Conservation (phyloP, 1,284 basidiomycete species). For the Ustilago cynodontis region DNA sequence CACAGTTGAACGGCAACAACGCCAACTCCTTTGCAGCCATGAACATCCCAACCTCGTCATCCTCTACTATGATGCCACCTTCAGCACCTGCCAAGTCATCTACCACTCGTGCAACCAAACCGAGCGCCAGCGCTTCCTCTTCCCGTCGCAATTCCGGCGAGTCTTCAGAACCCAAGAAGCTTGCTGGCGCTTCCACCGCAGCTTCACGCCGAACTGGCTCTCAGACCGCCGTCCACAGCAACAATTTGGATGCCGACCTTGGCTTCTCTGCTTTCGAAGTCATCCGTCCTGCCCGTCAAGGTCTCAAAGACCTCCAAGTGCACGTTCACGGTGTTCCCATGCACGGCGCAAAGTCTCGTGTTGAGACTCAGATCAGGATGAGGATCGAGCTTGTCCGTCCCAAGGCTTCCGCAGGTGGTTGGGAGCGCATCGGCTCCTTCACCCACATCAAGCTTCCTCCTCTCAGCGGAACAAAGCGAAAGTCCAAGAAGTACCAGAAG, state of each 20-base stretch:
- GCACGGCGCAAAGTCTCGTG: slow-evolving; percentile 88
- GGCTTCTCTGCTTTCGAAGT: slow-evolving; percentile 57
- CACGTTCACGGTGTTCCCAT: slow-evolving; percentile 85
- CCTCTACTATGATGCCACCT: slow-evolving; percentile 44
- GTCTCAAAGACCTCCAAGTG: slow-evolving; percentile 64
- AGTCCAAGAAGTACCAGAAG: slow-evolving; percentile 78
- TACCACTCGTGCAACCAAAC: slow-evolving; percentile 10
- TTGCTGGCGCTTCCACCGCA: slow-evolving; percentile 19
- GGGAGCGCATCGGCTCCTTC: slow-evolving; percentile 68
- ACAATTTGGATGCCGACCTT: slow-evolving; percentile 61
- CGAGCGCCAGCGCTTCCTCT: slow-evolving; percentile 33
- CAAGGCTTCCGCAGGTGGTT: slow-evolving; percentile 33
- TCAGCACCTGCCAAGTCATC: slow-evolving; percentile 16
- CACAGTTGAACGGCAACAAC: slow-evolving; percentile 18
- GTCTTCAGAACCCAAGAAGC: slow-evolving; percentile 39
- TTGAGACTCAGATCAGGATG: slow-evolving; percentile 79
- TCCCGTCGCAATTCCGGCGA: slow-evolving; percentile 56
- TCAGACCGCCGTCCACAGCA: slow-evolving; percentile 53
- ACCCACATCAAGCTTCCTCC: slow-evolving; percentile 69
- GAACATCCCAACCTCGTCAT: slow-evolving; percentile 26
- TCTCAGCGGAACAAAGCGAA: slow-evolving; percentile 71
- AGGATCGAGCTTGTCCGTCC: slow-evolving; percentile 66
- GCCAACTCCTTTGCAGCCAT: slow-evolving; percentile 35
- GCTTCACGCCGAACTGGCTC: slow-evolving; percentile 36
- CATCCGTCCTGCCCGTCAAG: slow-evolving; percentile 53